phyloP scores from a whole-genome alignment of 306 rosid species.

The Abrus pulchellus region DNA sequence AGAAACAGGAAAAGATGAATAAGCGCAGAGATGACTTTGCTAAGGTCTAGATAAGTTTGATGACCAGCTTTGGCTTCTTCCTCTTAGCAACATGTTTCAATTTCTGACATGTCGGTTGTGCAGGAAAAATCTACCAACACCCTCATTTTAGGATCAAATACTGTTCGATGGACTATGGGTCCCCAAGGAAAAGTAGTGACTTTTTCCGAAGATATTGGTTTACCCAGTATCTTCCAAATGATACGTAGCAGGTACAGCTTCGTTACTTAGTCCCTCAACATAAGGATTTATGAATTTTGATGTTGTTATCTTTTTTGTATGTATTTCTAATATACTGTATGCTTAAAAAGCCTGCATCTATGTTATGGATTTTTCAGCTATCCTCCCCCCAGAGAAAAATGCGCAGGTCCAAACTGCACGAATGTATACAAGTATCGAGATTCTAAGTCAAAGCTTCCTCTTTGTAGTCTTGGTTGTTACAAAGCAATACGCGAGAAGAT shows the following conservation, averaged over 20 bases:
- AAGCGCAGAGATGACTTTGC: conserved; percentile 54
- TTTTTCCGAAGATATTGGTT: conserved; percentile 66
- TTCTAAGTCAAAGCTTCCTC: conserved; percentile 74
- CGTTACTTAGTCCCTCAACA: neutral
- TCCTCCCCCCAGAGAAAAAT: conserved; percentile 72
- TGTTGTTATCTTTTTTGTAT: neutral
- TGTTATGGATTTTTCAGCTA: conserved; percentile 57
- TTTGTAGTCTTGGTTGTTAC: conserved; percentile 73
- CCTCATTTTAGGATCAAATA: conserved; percentile 53
- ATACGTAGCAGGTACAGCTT: conserved; percentile 58
- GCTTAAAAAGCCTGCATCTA: conserved; percentile 13
- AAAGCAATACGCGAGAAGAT: conserved; percentile 56
- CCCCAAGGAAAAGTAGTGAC: conserved; percentile 63
- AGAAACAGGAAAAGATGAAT: conserved; percentile 65
- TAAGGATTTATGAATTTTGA: neutral
- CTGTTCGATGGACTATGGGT: conserved; percentile 62
- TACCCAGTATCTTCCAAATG: conserved; percentile 61
- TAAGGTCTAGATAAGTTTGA: conserved; percentile 39
- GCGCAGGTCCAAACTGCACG: conserved; percentile 66
- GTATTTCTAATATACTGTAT: neutral
- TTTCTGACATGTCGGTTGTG: conserved; percentile 44
- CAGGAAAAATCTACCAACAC: conserved; percentile 59
- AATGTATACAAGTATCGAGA: conserved; percentile 71
- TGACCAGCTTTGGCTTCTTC: conserved; percentile 4
- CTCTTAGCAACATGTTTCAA: neutral